phyloP scores from a whole-genome alignment of 768 basidiomycete species.

The Hericium coralloides region DNA sequence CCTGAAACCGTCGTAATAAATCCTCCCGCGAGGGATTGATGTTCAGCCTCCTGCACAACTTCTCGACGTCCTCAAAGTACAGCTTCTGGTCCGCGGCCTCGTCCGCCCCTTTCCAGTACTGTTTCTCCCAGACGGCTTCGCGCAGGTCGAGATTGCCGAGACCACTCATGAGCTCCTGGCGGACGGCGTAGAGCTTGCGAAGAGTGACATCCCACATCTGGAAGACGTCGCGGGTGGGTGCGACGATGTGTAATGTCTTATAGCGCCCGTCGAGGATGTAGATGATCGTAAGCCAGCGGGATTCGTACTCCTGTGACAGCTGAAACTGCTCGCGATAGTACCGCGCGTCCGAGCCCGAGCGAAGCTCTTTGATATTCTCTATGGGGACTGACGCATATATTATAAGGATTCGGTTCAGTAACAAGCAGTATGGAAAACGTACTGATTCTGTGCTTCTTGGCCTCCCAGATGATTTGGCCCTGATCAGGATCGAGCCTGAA shows the following conservation, averaged over 20 bases:
- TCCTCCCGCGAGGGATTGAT: conserved; percentile 47
- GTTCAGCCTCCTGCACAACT: conserved; percentile 63
- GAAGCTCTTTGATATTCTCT: conserved; percentile 81
- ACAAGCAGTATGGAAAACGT: conserved; percentile 19
- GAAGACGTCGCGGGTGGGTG: conserved; percentile 54
- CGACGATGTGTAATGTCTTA: conserved; percentile 82
- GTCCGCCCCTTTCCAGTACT: conserved; percentile 75
- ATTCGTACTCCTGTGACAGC: conserved; percentile 49
- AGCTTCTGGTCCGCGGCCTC: conserved; percentile 51
- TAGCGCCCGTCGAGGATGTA: conserved; percentile 70
- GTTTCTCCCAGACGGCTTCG: conserved; percentile 68
- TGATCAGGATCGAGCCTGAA: conserved; percentile 74
- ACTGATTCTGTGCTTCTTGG: conserved; percentile 61
- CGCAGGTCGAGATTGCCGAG: conserved; percentile 54
- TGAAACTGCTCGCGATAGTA: conserved; percentile 68
- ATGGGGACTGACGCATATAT: conserved; percentile 53
- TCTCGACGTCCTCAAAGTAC: conserved; percentile 64
- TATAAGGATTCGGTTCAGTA: neutral
- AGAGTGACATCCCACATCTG: conserved; percentile 58
- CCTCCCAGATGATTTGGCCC: conserved; percentile 74
- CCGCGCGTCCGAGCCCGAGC: conserved; percentile 59
- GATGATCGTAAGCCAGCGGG: conserved; percentile 79
- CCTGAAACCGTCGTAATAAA: conserved; percentile 51
- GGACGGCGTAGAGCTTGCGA: conserved; percentile 50
- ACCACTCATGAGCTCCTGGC: conserved; percentile 64